phyloP scores from a whole-genome alignment of 2,329 filamentous ascomycete genomes.

The Fusarium bulbicola region DNA sequence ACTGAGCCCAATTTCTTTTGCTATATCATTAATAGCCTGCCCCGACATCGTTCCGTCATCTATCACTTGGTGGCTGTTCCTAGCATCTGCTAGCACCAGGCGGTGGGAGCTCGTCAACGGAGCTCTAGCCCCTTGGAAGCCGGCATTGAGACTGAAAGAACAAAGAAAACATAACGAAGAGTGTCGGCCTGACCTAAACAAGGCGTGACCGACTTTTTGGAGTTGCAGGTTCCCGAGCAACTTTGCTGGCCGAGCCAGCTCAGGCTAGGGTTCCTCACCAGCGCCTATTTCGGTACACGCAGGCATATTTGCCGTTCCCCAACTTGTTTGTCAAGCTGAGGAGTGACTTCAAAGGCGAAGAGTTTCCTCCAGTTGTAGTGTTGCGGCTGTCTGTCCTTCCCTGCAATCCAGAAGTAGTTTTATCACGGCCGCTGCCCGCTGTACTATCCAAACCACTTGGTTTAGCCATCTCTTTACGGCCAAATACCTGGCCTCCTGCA shows the following conservation, averaged over 20 bases:
- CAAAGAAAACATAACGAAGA: slow-evolving; percentile 36
- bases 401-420: slow-evolving; percentile 37
- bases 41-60: slow-evolving; percentile 35
- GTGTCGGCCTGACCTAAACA: slow-evolving; percentile 23
- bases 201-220: slow-evolving; percentile 38
- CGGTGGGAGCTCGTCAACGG: slow-evolving; percentile 40
- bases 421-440: slow-evolving; percentile 43
- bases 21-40: slow-evolving; percentile 4
- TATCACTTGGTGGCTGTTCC: slow-evolving; percentile 43
- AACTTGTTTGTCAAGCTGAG: slow-evolving; percentile 43
- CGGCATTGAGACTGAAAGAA: slow-evolving; percentile 22
- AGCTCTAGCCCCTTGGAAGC: slow-evolving; percentile 29
- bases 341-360: slow-evolving; percentile 35
- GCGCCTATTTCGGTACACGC: slow-evolving; percentile 27
- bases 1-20: slow-evolving; percentile 17
- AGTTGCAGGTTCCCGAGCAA: slow-evolving; percentile 26
- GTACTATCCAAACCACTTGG: slow-evolving; percentile 36
- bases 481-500: slow-evolving; percentile 17
- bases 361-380: slow-evolving; percentile 34
- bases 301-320: slow-evolving; percentile 28
- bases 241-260: slow-evolving; percentile 26
- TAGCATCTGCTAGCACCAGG: slow-evolving; percentile 34
- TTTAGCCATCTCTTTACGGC: slow-evolving; percentile 29
- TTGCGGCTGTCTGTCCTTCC: slow-evolving; percentile 39
- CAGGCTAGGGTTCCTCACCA: slow-evolving; percentile 32